Percentiles rank a stretch among this genome's conserved stretches.
Evolutionary conservation across 192 early-diverging fungal genomes (phyloP).

Genomic region (Backusella tuberculispora): DNA sequence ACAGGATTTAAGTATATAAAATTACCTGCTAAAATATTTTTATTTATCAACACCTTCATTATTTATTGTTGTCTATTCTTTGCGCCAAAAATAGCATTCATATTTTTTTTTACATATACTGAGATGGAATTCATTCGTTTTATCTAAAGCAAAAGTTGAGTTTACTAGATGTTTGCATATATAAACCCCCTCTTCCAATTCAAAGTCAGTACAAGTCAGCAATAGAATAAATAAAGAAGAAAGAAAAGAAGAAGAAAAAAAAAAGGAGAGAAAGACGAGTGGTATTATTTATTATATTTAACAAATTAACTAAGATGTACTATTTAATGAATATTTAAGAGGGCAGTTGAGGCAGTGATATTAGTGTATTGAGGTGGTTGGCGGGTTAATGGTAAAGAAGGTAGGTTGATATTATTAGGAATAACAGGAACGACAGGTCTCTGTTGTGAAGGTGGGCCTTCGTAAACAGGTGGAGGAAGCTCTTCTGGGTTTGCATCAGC

Average conservation of each 20-base stretch:
- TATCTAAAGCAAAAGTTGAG: no score
- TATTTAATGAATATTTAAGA: background rate
- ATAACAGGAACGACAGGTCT: background rate
- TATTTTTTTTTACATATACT: no score
- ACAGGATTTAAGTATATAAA: no score
- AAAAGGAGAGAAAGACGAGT: background rate
- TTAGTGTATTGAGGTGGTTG: slow-evolving; percentile 11
- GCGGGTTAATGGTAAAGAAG: background rate
- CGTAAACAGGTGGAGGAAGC: slow-evolving; percentile 30
- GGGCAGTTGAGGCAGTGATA: background rate
- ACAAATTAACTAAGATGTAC: background rate
- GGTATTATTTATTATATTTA: slow-evolving; percentile 2
- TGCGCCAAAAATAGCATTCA: no score
- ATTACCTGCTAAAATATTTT: no score
- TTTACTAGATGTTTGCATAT: no score
- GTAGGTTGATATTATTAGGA: background rate
- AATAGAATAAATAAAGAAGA: background rate
- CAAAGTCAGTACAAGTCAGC: no score
- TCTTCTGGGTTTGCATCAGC: background rate
- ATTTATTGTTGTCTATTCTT: no score
- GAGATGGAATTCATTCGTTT: no score
- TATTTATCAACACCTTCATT: no score
- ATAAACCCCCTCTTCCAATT: no score
- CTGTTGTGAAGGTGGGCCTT: slow-evolving; percentile 23
- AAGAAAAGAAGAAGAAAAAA: background rate